These are phyloP conservation scores for Chytriomyces sp. DNA, from an alignment of 192 early-diverging fungal genomes.

Conservation along the genomic window DNA sequence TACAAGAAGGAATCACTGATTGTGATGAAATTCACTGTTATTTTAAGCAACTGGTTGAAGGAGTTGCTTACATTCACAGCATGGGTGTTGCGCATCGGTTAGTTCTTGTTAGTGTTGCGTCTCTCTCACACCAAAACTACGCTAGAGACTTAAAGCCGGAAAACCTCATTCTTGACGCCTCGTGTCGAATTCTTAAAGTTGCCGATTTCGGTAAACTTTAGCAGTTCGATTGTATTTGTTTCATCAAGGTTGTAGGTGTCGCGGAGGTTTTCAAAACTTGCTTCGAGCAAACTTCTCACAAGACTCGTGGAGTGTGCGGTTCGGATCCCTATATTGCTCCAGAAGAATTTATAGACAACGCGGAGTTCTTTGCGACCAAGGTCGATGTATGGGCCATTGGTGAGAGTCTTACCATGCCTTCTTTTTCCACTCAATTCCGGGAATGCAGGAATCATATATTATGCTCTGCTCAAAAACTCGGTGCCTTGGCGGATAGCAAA, in stretches of 20 bases:
- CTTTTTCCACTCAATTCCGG: background rate
- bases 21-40: constrained; percentile 49
- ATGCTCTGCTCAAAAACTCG: constrained; percentile 45
- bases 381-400: constrained; percentile 60
- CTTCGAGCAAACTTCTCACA: constrained; percentile 47
- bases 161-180: constrained; percentile 54
- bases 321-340: constrained; percentile 63
- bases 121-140: too few species aligned
- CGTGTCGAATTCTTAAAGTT: constrained; percentile 52
- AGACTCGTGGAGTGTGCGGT: constrained; percentile 50
- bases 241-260: constrained; percentile 37
- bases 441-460: constrained; percentile 44
- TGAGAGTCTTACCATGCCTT: constrained; percentile 1
- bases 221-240: background rate
- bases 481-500: constrained; percentile 52
- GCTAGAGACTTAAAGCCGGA: constrained; percentile 57
- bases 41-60: constrained; percentile 56
- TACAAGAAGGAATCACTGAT: constrained; percentile 38
- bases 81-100: constrained; percentile 57
- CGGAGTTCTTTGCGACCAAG: constrained; percentile 48
- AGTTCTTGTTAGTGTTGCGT: too few species aligned
- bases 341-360: constrained; percentile 51
- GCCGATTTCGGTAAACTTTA: constrained; percentile 53
- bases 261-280: constrained; percentile 53
- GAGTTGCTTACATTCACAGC: constrained; percentile 55